Conservation (phyloP, 2,329 filamentous ascomycete genomes). For the Sporothrix protearum region DNA sequence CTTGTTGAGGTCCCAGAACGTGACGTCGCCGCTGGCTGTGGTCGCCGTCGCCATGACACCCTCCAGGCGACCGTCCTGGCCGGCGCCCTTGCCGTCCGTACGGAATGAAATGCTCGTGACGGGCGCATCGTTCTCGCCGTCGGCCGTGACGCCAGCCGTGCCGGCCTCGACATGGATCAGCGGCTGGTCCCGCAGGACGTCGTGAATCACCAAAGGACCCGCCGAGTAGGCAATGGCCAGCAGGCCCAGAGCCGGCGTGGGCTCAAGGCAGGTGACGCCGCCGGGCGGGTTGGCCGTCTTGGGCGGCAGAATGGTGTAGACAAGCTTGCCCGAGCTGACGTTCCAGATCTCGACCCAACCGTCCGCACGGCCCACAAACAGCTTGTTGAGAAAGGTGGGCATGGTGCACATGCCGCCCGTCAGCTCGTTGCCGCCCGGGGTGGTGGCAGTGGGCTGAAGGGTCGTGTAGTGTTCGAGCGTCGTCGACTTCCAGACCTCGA, state of each 20-base stretch:
- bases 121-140: slow-evolving; percentile 44
- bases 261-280: slow-evolving; percentile 80
- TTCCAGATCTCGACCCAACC: slow-evolving; percentile 98
- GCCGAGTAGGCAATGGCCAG: slow-evolving; percentile 83
- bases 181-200: slow-evolving; percentile 73
- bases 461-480: slow-evolving; percentile 89
- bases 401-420: slow-evolving; percentile 79
- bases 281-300: slow-evolving; percentile 55
- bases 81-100: slow-evolving; percentile 82
- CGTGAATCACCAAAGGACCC: slow-evolving; percentile 74
- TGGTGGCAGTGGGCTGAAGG: slow-evolving; percentile 57
- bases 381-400: slow-evolving; percentile 94
- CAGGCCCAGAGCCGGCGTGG: slow-evolving; percentile 77
- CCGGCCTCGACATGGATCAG: slow-evolving; percentile 67
- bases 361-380: slow-evolving; percentile 82
- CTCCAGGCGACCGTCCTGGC: slow-evolving; percentile 75
- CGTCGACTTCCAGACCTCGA: slow-evolving; percentile 85
- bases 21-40: slow-evolving; percentile 75
- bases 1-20: slow-evolving; percentile 91
- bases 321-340: slow-evolving; percentile 81
- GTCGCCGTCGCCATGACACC: slow-evolving; percentile 95
- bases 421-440: slow-evolving; percentile 62
- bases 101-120: slow-evolving; percentile 86
- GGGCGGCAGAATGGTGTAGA: slow-evolving; percentile 83
- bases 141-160: slow-evolving; percentile 35